These are phyloP conservation scores for Taphrina wiesneri DNA, from an alignment of 1,139 yeast genomes.

Conservation along the genomic window DNA sequence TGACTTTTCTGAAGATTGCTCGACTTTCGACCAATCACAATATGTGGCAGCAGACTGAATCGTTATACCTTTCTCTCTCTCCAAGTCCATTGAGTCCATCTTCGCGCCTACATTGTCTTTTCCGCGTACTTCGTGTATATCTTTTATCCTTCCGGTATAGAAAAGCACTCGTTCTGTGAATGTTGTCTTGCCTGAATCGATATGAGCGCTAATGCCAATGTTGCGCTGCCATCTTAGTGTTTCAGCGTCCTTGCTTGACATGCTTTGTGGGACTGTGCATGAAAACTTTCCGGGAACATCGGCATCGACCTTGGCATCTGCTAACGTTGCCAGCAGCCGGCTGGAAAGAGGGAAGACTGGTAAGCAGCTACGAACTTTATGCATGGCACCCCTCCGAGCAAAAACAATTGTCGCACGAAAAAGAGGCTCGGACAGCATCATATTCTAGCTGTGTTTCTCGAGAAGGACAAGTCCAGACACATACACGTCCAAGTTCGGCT, in stretches of 20 bases:
- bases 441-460: no score
- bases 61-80: conserved; percentile 96
- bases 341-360: no score
- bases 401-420: no score
- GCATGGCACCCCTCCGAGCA: no score
- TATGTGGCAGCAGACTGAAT: conserved; percentile 98
- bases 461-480: no score
- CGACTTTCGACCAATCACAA: conserved; percentile 76
- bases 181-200: conserved; percentile 95
- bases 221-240: conserved; percentile 53
- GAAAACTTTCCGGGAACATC: neutral
- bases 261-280: neutral
- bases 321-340: neutral
- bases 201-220: conserved; percentile 97
- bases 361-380: no score
- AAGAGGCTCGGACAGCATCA: no score
- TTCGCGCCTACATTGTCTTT: conserved; percentile 98
- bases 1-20: conserved; percentile 51
- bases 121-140: conserved; percentile 97
- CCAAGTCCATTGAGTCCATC: conserved; percentile 97
- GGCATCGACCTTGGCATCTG: neutral
- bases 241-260: conserved; percentile 9
- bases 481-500: no score
- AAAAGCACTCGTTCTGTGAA: conserved; percentile 94
- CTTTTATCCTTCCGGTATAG: conserved; percentile 96